These are phyloP conservation scores for Podila minutissima DNA, from an alignment of 192 early-diverging fungal genomes.

Conservation along the genomic window DNA sequence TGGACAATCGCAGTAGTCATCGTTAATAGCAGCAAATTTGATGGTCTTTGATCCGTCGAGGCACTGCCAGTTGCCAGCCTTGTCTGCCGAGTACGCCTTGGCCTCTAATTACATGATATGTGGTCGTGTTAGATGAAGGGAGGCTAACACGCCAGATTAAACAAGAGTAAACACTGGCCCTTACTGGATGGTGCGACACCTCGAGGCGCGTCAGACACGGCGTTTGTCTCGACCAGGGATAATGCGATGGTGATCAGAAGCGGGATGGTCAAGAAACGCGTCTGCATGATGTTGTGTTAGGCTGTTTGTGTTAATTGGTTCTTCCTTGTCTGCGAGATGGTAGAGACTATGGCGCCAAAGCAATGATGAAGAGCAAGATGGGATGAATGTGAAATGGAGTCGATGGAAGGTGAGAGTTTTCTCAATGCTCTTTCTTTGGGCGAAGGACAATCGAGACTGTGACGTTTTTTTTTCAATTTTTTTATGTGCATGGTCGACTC, in stretches of 20 bases:
- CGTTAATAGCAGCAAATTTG: constrained; percentile 81
- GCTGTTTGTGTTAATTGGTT: too few species aligned
- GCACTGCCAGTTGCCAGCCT: constrained; percentile 65
- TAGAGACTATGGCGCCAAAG: too few species aligned
- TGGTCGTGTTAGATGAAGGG: not conserved
- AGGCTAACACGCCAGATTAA: not conserved
- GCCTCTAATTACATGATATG: constrained; percentile 5
- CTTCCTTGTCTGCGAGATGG: too few species aligned
- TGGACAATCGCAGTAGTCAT: constrained; percentile 97
- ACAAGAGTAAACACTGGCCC: not conserved
- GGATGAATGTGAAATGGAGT: too few species aligned
- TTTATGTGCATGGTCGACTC: too few species aligned
- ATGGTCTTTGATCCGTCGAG: constrained; percentile 80
- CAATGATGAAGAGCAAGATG: too few species aligned
- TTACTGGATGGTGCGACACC: constrained; percentile 44
- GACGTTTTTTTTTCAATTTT: too few species aligned
- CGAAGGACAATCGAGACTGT: too few species aligned
- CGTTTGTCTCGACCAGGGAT: constrained; percentile 11
- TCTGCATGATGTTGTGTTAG: constrained; percentile 4
- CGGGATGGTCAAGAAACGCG: constrained; percentile 11
- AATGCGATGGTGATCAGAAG: constrained; percentile 24
- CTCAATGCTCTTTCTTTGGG: too few species aligned
- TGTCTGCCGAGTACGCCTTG: constrained; percentile 19
- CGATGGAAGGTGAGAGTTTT: too few species aligned
- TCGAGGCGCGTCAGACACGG: not conserved